These are phyloP conservation scores for Mycena citricolor DNA, from an alignment of 1,284 basidiomycete genomes.

Conservation along the genomic window DNA sequence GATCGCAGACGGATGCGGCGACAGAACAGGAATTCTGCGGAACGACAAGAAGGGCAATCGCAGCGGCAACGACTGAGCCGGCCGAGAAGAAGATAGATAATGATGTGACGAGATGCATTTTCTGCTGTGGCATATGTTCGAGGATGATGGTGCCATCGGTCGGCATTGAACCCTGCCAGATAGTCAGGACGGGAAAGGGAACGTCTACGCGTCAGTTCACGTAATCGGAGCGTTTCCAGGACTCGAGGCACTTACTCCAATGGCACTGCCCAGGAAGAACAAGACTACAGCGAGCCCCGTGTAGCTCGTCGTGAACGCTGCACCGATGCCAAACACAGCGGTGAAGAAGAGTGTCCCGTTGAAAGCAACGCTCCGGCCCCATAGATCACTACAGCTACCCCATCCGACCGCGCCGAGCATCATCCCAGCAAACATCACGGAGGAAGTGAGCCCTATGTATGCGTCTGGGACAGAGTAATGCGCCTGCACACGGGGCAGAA, in stretches of 20 bases:
- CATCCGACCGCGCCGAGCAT: constrained; percentile 93
- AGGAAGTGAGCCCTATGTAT: constrained; percentile 74
- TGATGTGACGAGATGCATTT: constrained; percentile 91
- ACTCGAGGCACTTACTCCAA: constrained; percentile 61
- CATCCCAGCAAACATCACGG: constrained; percentile 90
- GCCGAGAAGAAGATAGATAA: constrained; percentile 96
- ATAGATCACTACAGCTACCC: constrained; percentile 85
- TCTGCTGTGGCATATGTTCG: constrained; percentile 90
- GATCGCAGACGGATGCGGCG: constrained; percentile 52
- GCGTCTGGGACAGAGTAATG: constrained; percentile 79
- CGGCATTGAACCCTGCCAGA: constrained; percentile 85
- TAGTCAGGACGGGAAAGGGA: background rate
- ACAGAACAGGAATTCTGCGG: constrained; percentile 74
- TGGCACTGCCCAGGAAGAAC: constrained; percentile 89
- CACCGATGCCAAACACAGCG: constrained; percentile 83
- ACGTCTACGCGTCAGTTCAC: background rate
- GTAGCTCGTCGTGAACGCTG: constrained; percentile 79
- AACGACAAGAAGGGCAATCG: constrained; percentile 76
- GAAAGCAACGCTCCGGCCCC: constrained; percentile 88
- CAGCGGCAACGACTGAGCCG: constrained; percentile 82
- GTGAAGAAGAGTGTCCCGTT: constrained; percentile 92
- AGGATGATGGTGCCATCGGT: constrained; percentile 94
- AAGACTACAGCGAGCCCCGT: constrained; percentile 71
- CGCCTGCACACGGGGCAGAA: constrained; percentile 88
- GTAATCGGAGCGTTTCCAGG: background rate